These are phyloP conservation scores for Polysphondylium violaceum DNA, from an alignment of 78 protist species.

Conservation along the genomic window DNA sequence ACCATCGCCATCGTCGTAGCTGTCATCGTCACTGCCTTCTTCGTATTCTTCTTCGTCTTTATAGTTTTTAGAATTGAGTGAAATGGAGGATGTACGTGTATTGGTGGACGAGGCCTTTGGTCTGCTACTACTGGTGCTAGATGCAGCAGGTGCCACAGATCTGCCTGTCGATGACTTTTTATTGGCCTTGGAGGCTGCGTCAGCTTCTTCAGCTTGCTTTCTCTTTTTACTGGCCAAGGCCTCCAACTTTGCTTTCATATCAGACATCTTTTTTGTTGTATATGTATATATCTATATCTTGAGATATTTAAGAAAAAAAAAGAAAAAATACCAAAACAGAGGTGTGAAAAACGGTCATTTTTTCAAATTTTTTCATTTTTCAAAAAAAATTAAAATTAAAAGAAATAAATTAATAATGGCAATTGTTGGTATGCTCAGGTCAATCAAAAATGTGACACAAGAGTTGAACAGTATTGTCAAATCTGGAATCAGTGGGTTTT, in stretches of 20 bases:
- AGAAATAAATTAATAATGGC: background rate
- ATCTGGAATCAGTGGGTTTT: no score
- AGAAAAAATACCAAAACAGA: background rate
- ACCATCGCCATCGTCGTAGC: constrained; percentile 37
- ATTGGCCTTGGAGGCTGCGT: no score
- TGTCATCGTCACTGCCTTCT: constrained; percentile 8
- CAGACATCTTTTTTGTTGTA: constrained; percentile 4
- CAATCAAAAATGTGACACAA: no score
- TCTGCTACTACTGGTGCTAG: background rate
- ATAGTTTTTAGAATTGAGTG: constrained; percentile 17
- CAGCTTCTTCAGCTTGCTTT: background rate
- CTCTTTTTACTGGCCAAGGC: constrained; percentile 20
- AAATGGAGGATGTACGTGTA: background rate
- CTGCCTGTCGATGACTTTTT: background rate
- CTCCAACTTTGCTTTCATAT: constrained; percentile 27
- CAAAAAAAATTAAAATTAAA: background rate
- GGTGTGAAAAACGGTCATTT: no score
- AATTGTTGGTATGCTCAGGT: no score
- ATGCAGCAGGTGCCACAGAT: background rate
- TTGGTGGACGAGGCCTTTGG: constrained; percentile 1
- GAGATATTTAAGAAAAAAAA: background rate
- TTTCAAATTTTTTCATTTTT: background rate
- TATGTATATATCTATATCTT: background rate
- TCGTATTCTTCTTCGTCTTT: constrained; percentile 23
- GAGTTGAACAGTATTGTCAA: no score